Evolutionary conservation across 2,329 filamentous ascomycete genomes (phyloP).

Genomic region (Colletotrichum tofieldiae): DNA sequence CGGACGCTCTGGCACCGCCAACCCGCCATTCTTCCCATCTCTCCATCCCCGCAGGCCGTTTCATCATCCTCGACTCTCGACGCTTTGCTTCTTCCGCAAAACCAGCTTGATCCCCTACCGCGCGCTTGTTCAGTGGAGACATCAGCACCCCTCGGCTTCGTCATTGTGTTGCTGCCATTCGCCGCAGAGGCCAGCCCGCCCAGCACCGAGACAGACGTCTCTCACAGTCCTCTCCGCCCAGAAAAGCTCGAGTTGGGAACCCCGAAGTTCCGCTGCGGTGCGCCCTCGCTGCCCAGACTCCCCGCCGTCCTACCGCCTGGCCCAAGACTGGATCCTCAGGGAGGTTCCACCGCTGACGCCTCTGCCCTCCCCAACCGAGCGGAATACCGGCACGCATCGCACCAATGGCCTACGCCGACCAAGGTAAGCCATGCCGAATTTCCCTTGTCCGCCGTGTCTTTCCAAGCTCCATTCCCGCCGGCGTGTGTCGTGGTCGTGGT

Average conservation of each 20-base stretch:
- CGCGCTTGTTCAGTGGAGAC: constrained; percentile 43
- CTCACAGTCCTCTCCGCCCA: neutral
- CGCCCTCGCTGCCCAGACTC: constrained; percentile 31
- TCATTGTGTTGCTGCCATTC: constrained; percentile 23
- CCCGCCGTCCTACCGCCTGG: constrained; percentile 37
- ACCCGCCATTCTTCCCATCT: neutral
- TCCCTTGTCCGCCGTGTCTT: constrained; percentile 26
- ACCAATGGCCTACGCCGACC: constrained; percentile 31
- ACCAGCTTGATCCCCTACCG: constrained; percentile 28
- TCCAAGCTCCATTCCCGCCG: constrained; percentile 11
- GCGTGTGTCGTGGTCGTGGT: neutral
- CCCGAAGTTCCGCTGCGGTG: constrained; percentile 7
- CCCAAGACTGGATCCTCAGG: constrained; percentile 9
- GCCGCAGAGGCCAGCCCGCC: constrained; percentile 5
- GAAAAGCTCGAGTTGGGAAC: constrained; percentile 3
- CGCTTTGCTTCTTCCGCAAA: neutral
- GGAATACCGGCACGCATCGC: constrained; percentile 35
- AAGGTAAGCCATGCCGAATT: constrained; percentile 39
- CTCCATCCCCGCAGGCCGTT: constrained; percentile 12
- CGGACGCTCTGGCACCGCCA: neutral
- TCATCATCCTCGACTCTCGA: constrained; percentile 16
- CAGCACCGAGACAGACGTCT: neutral
- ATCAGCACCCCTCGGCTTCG: constrained; percentile 20
- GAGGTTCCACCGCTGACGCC: constrained; percentile 35
- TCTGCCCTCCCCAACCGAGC: constrained; percentile 7